Conservation (phyloP, 805 yeast species). For the Saccharomycopsis fermentans region DNA sequence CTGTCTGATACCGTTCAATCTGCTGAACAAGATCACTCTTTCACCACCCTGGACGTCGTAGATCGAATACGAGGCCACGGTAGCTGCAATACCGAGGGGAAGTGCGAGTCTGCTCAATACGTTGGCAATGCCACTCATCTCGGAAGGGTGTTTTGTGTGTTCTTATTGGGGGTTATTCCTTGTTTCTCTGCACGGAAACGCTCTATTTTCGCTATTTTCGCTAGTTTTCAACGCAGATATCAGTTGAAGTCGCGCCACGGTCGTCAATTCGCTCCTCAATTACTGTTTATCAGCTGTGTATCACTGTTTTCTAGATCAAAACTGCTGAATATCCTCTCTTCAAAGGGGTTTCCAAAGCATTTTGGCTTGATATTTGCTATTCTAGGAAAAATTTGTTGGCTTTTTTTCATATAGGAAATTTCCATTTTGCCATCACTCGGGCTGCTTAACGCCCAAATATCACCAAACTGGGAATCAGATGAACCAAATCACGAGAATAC, state of each 20-base stretch:
- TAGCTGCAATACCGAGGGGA: slow-evolving; percentile 59
- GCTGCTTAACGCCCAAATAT: neutral
- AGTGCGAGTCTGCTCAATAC: slow-evolving; percentile 40
- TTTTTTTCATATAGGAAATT: neutral
- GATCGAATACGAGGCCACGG: slow-evolving; percentile 72
- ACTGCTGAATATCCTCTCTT: no score
- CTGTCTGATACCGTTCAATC: slow-evolving; percentile 79
- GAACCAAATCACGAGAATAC: no score
- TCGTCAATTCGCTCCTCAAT: no score
- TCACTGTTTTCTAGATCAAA: no score
- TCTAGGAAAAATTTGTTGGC: neutral
- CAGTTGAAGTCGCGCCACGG: no score
- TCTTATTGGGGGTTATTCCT: no score
- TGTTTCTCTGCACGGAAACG: no score
- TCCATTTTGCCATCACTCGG: neutral
- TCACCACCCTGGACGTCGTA: slow-evolving; percentile 95
- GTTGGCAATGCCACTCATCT: slow-evolving; percentile 22
- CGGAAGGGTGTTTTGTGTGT: no score
- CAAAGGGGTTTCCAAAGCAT: no score
- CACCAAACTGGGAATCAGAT: neutral
- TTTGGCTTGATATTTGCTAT: neutral
- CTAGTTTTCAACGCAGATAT: no score
- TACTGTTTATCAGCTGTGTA: no score
- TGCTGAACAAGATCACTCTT: slow-evolving; percentile 91
- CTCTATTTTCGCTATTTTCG: no score